Base-by-base conservation (phyloP, 495 filamentous ascomycete genomes). In the Penicillium soppii region DNA sequence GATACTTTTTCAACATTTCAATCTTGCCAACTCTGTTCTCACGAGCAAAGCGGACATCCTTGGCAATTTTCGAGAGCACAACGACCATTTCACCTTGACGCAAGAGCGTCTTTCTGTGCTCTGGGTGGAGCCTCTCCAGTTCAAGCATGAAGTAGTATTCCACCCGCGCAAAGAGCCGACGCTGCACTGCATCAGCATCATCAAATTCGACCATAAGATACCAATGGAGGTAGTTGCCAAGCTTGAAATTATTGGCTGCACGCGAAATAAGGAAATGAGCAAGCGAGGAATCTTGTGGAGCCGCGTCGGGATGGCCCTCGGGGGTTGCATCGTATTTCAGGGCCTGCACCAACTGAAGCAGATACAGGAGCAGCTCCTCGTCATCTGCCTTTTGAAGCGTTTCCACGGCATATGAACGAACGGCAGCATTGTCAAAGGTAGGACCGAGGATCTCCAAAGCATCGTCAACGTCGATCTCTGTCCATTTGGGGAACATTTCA, bases 191-290 rank as follows among this genome's bases (percentile, higher is more conserved):
- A 45, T 82, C 87, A 45, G 84, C 80, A 58, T 97, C 91, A 61
- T 96, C 92, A 30, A 85, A 90, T 67, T 99, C 95, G 3, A 97
- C 95, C 83, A 96, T 96, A 1, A 99, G 76, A 65, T 97, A 99
- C 94, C 94, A 99, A 67, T 95, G 90, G 39, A 99, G 81, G 64
- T 90, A 96, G 63, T 94, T 99, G 5, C 92, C 94, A 1, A 99
- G 81, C 47, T 88, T 87, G 57, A 95, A 85, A 58, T 92, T 96
- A 45, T 86, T 81, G 12, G 86, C 84, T 7, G 95, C 92, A 27
- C 95, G 79, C 0, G 82, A 80, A 43, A 99, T 92, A 9, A 99
- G 78, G 66, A 99, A 97, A 33, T 82, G 81, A 15, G 91, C 95
- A 7, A 99, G 76, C 0, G 92, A 96, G 3, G 91, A 96, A 54